phyloP scores from a whole-genome alignment of 2,329 filamentous ascomycete species.

The Aspergillus melleus region DNA sequence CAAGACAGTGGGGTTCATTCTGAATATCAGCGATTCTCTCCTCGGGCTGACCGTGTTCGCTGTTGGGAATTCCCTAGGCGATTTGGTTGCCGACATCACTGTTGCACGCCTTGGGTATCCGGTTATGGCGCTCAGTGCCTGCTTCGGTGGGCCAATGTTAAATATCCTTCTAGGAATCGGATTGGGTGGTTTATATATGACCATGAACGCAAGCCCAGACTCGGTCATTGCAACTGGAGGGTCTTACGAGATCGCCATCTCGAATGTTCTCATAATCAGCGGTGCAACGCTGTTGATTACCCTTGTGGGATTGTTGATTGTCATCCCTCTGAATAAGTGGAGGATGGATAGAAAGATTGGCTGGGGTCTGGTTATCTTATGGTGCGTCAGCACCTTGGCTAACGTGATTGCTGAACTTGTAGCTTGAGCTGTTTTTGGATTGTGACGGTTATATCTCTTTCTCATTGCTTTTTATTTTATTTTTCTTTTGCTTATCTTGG shows the following conservation, averaged over 20 bases:
- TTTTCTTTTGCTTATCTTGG: not conserved
- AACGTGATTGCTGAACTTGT: constrained; percentile 78
- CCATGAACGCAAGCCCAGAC: constrained; percentile 54
- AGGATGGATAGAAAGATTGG: constrained; percentile 80
- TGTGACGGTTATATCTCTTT: not conserved
- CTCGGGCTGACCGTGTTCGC: constrained; percentile 94
- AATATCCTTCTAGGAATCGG: constrained; percentile 96
- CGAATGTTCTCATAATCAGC: constrained; percentile 79
- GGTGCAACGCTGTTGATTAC: constrained; percentile 81
- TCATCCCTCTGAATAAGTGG: constrained; percentile 85
- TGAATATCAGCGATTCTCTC: constrained; percentile 92
- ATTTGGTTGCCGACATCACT: constrained; percentile 91
- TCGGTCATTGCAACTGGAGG: constrained; percentile 29
- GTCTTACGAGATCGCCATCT: constrained; percentile 80
- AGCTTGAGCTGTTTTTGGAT: constrained; percentile 14
- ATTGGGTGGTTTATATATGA: constrained; percentile 87
- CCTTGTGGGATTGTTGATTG: constrained; percentile 72
- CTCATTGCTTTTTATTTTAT: not conserved
- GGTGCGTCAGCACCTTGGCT: constrained; percentile 74
- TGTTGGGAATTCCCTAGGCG: constrained; percentile 90
- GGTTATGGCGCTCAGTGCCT: constrained; percentile 92
- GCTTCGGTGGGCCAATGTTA: constrained; percentile 97
- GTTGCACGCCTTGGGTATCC: constrained; percentile 91
- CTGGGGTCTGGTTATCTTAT: constrained; percentile 74
- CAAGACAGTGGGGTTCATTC: constrained; percentile 87